phyloP scores from a whole-genome alignment of 441 rosid species.

The Arabidopsis lyrata region DNA sequence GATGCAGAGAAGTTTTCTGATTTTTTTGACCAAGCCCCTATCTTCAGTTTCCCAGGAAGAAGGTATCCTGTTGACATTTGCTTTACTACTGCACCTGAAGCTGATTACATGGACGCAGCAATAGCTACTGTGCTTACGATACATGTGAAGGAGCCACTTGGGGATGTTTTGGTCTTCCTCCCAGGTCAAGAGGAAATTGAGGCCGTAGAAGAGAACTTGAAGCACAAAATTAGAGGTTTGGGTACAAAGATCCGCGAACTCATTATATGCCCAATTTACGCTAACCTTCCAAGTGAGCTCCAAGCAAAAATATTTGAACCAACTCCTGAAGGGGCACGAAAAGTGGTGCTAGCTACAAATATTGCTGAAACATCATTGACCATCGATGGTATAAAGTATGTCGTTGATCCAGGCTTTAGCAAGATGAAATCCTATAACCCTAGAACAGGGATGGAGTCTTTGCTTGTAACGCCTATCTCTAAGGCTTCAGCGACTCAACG shows the following conservation, averaged over 20 bases:
- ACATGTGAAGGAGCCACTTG: conserved; percentile 78
- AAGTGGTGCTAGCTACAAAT: conserved; percentile 94
- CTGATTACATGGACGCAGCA: conserved; percentile 95
- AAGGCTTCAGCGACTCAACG: conserved; percentile 97
- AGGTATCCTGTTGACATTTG: conserved; percentile 94
- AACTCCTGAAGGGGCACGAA: conserved; percentile 93
- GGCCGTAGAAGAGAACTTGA: conserved; percentile 89
- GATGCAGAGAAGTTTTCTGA: conserved; percentile 98
- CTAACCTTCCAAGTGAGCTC: conserved; percentile 93
- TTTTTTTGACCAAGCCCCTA: conserved; percentile 91
- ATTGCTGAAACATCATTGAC: conserved; percentile 97
- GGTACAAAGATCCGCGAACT: conserved; percentile 93
- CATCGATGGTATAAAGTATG: conserved; percentile 93
- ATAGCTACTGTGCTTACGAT: conserved; percentile 84
- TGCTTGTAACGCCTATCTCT: conserved; percentile 87
- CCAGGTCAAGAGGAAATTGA: conserved; percentile 99
- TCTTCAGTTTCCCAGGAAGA: conserved; percentile 94
- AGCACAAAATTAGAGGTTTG: conserved; percentile 81
- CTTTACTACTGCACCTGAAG: conserved; percentile 91
- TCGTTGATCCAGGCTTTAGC: conserved; percentile 95
- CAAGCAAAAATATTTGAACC: conserved; percentile 96
- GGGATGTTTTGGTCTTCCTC: conserved; percentile 88
- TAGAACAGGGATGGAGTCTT: conserved; percentile 97
- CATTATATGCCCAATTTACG: conserved; percentile 92
- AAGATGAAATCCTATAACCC: conserved; percentile 97